Evolutionary conservation across 2,329 filamentous ascomycete species (phyloP).

Genomic region (Thielaviopsis populi): DNA sequence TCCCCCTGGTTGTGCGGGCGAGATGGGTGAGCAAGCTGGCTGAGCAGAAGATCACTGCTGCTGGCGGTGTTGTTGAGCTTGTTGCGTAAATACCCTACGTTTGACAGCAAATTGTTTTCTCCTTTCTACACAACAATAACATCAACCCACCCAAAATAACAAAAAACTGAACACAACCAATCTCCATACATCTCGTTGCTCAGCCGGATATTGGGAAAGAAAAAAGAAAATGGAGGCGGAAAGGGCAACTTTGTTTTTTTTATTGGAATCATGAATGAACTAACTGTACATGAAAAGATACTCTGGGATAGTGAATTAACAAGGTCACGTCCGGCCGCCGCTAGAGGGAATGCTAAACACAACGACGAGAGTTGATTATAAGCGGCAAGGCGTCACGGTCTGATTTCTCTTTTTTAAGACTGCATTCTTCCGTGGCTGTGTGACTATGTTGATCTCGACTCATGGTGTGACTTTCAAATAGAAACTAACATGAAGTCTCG

Average conservation of each 20-base stretch:
- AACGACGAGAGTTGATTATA: background rate
- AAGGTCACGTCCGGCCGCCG: background rate
- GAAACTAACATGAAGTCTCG: too few species aligned
- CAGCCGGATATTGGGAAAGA: background rate
- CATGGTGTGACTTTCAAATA: too few species aligned
- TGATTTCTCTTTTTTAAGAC: constrained; percentile 10
- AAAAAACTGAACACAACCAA: constrained; percentile 16
- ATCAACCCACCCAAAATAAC: constrained; percentile 17
- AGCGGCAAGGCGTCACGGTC: background rate
- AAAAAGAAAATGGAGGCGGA: background rate
- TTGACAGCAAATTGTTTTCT: constrained; percentile 16
- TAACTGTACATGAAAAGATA: constrained; percentile 8
- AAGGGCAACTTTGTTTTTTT: constrained; percentile 4
- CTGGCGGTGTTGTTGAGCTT: constrained; percentile 89
- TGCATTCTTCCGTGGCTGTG: background rate
- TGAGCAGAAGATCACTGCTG: constrained; percentile 98
- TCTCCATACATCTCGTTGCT: background rate
- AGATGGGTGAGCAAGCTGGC: constrained; percentile 92
- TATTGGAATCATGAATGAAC: constrained; percentile 13
- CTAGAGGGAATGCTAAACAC: background rate
- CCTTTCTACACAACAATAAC: constrained; percentile 15
- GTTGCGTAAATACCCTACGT: constrained; percentile 49
- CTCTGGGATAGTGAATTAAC: constrained; percentile 6
- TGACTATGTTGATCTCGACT: background rate
- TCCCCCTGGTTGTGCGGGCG: constrained; percentile 88